Conservation (phyloP, 179 eudicot genomes). For the Corrigiola litoralis region DNA sequence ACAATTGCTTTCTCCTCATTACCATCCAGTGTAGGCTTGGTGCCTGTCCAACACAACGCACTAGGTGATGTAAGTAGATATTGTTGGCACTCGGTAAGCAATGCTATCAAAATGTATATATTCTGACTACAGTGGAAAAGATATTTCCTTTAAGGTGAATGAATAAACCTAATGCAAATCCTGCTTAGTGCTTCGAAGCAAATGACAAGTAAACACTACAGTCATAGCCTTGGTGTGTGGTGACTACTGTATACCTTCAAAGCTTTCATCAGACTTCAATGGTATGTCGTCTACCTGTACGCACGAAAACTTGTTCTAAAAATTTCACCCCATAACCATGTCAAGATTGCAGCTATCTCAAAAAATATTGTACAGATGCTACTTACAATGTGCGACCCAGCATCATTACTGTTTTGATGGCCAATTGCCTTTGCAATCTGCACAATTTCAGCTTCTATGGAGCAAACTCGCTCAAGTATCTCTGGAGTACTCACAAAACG, state of each 20-base stretch:
- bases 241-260: conserved; percentile 47
- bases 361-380: not conserved
- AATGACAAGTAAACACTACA: not conserved
- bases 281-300: conserved; percentile 53
- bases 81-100: not conserved
- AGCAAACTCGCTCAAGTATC: conserved; percentile 84
- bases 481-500: conserved; percentile 98
- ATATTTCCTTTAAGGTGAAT: not conserved
- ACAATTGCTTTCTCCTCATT: conserved; percentile 85
- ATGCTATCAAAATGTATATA: not conserved
- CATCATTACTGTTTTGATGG: conserved; percentile 50
- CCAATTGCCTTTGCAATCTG: conserved; percentile 88
- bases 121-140: not conserved
- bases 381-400: conserved; percentile 46
- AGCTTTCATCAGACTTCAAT: conserved; percentile 36
- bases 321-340: not conserved
- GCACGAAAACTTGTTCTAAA: not conserved
- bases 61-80: not conserved
- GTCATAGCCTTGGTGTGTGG: not conserved
- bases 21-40: conserved; percentile 30
- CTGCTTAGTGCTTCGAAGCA: not conserved
- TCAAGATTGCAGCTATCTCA: not conserved
- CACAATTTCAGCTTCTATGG: conserved; percentile 82
- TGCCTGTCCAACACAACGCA: conserved; percentile 41
- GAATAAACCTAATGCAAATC: not conserved